Percentiles rank a stretch among this genome's conserved stretches.
Conservation (phyloP, 2,329 filamentous ascomycete species). For the Fusarium albidum region DNA sequence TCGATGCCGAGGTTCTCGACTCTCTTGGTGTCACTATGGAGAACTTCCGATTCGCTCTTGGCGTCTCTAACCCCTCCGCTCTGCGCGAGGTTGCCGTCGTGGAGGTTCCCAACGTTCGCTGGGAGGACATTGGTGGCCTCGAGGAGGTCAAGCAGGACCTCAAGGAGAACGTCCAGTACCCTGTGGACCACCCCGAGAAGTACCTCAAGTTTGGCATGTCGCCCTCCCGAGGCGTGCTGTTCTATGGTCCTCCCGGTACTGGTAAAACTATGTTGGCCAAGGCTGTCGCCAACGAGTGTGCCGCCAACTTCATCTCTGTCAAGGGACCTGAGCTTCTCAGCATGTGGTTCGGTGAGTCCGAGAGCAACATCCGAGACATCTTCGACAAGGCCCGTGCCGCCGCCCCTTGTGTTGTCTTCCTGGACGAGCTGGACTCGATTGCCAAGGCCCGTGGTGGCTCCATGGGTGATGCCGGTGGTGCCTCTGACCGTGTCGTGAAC, state of each 20-base stretch:
- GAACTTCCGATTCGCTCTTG: constrained; percentile 98
- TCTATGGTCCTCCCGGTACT: constrained; percentile 98
- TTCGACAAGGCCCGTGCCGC: constrained; percentile 99
- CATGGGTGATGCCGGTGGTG: constrained; percentile 94
- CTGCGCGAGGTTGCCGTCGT: constrained; percentile 98
- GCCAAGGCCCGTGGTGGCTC: constrained; percentile 99
- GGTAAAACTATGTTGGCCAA: constrained; percentile 99
- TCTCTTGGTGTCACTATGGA: constrained; percentile 99
- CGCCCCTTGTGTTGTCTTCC: constrained; percentile 97
- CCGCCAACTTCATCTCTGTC: constrained; percentile 99
- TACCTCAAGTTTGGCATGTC: constrained; percentile 99
- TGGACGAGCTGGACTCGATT: constrained; percentile 98
- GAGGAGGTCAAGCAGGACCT: constrained; percentile 99
- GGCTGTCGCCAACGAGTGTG: constrained; percentile 98
- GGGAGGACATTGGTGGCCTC: constrained; percentile 99
- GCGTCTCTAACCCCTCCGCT: constrained; percentile 97
- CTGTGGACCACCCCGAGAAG: constrained; percentile 98
- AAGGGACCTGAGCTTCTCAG: constrained; percentile 98
- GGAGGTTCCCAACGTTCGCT: constrained; percentile 98
- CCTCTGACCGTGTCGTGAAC: constrained; percentile 99
- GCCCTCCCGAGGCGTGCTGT: constrained; percentile 96
- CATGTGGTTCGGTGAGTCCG: constrained; percentile 99
- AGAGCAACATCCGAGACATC: constrained; percentile 99
- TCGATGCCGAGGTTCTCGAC: constrained; percentile 97
- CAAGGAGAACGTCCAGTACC: constrained; percentile 98